Base-by-base conservation (phyloP, 179 eudicot genomes). In the Actinidia arguta region DNA sequence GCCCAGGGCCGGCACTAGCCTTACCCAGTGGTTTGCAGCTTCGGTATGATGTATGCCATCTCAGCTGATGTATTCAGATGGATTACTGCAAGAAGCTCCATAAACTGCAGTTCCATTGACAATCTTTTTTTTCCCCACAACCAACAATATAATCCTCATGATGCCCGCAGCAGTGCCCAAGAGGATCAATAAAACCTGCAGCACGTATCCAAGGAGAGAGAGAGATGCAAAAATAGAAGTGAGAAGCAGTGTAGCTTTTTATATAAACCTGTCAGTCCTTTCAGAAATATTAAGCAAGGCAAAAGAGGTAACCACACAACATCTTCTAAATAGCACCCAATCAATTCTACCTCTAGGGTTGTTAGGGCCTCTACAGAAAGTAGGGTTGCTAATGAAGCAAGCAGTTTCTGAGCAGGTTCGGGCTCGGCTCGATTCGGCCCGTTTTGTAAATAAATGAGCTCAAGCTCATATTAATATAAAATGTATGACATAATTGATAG, bases 21-120 rank as follows among this genome's bases (percentile, higher is more conserved):
- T 76, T 3, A 87, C 39, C 89, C 87, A 85, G 74, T 76, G 82
- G 82, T 82, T 87, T 25, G 85, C 87, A 36, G 89, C 85, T 74
- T 87, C 87, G 5, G 85, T 79, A 66, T 84, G 82, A 51, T 87
- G 89, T 75, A 87, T 73, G 13, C 72, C 58, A 69, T 87, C 89
- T 87, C 89, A 87, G 22, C 69, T 84, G 24, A 87, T 83, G 75
- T 75, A 67, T 47, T 75, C 78, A 27, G 63, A 63, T 16, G 89
- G 87, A 13, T 82, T 80, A 18, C 72, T 47, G 66, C 87, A 87
- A 61, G 82, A 69, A 48, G 52, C 74, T 48, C 73, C 83, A 66
- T 62, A 31, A 59, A 79, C 68, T 69, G 78, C 80, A 20, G 50
- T 82, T 11, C 75, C 83, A 39, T 80, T 75, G 22, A 83, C 78